Percentiles rank a stretch among this genome's conserved stretches.
phyloP scores from a whole-genome alignment of 306 rosid genomes.

The Pyrus bretschneideri region DNA sequence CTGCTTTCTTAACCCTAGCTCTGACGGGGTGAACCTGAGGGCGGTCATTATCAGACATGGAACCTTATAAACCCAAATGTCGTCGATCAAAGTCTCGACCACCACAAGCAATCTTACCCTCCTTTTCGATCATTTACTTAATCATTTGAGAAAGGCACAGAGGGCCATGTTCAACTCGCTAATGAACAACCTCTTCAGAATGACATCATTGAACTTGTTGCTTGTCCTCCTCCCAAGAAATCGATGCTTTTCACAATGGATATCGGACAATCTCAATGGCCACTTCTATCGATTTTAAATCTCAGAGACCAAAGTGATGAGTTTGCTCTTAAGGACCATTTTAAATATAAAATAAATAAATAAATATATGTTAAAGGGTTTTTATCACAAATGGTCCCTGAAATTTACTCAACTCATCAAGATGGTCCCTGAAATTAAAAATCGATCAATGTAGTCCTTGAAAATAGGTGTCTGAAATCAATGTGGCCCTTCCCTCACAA shows the following conservation, averaged over 20 bases:
- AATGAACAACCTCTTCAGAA: constrained; percentile 57
- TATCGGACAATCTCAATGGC: too few relatives aligned
- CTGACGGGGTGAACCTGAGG: constrained; percentile 58
- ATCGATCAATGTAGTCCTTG: too few relatives aligned
- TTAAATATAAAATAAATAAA: too few relatives aligned
- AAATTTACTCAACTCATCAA: too few relatives aligned
- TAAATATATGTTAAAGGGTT: too few relatives aligned
- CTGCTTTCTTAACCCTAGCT: constrained; percentile 59
- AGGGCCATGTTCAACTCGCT: constrained; percentile 67
- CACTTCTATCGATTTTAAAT: too few relatives aligned
- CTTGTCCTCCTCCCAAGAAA: constrained; percentile 53
- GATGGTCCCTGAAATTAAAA: too few relatives aligned
- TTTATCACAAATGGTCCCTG: too few relatives aligned
- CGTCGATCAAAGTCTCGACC: constrained; percentile 51
- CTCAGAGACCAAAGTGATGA: too few relatives aligned
- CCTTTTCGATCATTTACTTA: constrained; percentile 45
- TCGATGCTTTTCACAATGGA: constrained; percentile 16
- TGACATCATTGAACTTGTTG: constrained; percentile 43
- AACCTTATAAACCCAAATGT: constrained; percentile 39
- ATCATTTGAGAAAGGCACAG: constrained; percentile 54
- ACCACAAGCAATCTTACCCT: constrained; percentile 44
- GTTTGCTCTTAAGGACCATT: too few relatives aligned
- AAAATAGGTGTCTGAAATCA: too few relatives aligned
- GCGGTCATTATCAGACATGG: constrained; percentile 49
- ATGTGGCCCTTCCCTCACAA: too few relatives aligned